Evolutionary conservation across 768 basidiomycete species (phyloP), one percentile per base, ranked within the genome.

Genomic region (Suillus plorans): DNA sequence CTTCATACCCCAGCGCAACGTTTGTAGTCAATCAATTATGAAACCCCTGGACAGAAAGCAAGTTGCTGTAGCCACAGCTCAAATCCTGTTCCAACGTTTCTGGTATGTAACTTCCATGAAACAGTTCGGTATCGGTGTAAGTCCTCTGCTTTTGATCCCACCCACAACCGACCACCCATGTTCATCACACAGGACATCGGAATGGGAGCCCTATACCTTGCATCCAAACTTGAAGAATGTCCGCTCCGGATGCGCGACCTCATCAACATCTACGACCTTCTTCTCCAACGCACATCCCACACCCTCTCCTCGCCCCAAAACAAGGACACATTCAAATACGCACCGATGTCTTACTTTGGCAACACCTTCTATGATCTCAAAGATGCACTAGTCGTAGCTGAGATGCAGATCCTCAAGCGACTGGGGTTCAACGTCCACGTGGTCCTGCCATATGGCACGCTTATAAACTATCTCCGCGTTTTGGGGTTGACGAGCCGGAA

Each of bases 321-420:
- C 73, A 22, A 75, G 75, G 63, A 68, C 42, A 80, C 78, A 14
- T 87, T 92, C 79, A 83, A 83, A 70, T 94, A 95, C 76, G 77
- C 83, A 3, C 90, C 94, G 14, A 96, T 95, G 92, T 89, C 91
- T 20, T 96, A 95, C 78, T 95, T 93, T 74, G 88, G 92, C 16
- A 85, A 84, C 70, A 89, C 88, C 2, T 99, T 97, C 72, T 98
- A 98, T 80, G 93, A 96, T 67, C 83, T 94, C 76, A 98, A 97
- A 73, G 97, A 99, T 72, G 89, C 92, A 8, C 81, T 98, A 58
- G 94, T 98, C 25, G 90, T 96, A 16, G 89, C 91, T 2, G 97
- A 99, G 77, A 99, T 99, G 94, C 97, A 99, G 74, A 85, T 99
- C 25, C 83, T 99, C 68, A 99, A 99, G 77, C 85, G 97, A 28